phyloP scores from a whole-genome alignment of 2,329 filamentous ascomycete genomes.

The Xylariaceae sp. region DNA sequence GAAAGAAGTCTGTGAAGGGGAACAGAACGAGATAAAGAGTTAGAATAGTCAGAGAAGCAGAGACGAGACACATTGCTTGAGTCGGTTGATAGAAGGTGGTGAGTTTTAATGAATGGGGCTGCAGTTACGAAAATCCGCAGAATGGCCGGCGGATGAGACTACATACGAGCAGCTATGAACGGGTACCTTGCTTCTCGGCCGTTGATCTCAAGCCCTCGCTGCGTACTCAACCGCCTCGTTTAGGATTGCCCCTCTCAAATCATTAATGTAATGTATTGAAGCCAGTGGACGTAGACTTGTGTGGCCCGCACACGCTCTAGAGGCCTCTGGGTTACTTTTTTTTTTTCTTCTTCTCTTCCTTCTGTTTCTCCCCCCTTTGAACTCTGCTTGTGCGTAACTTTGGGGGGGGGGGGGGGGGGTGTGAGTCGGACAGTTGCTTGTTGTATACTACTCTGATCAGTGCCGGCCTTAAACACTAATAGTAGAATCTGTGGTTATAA shows the following conservation, averaged over 20 bases:
- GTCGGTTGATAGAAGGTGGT: conserved; percentile 23
- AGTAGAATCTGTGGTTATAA: conserved; percentile 29
- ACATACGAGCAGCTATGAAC: conserved; percentile 24
- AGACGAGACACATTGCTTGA: conserved; percentile 41
- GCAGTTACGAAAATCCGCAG: conserved; percentile 19
- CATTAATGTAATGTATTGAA: conserved; percentile 17
- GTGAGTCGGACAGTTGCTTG: conserved; percentile 36
- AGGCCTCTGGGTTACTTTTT: conserved; percentile 20
- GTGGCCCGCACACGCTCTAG: conserved; percentile 18
- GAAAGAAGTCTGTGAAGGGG: conserved; percentile 30
- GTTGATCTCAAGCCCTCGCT: conserved; percentile 25
- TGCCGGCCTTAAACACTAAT: conserved; percentile 17
- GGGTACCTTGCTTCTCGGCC: conserved; percentile 32
- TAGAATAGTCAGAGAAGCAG: conserved; percentile 27
- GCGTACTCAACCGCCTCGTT: conserved; percentile 23
- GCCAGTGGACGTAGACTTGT: conserved; percentile 14
- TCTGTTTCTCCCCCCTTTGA: too few species aligned
- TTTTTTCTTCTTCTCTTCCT: conserved; percentile 16
- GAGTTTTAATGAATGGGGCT: conserved; percentile 20
- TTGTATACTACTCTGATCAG: conserved; percentile 32
- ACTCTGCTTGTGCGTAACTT: conserved; percentile 10
- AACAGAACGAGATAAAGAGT: conserved; percentile 36
- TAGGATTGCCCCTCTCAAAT: conserved; percentile 29
- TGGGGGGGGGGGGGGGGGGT: conserved; percentile 26
- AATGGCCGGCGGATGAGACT: conserved; percentile 25